Conservation (phyloP, 805 yeast genomes). For the Teunomyces gatunensis region DNA sequence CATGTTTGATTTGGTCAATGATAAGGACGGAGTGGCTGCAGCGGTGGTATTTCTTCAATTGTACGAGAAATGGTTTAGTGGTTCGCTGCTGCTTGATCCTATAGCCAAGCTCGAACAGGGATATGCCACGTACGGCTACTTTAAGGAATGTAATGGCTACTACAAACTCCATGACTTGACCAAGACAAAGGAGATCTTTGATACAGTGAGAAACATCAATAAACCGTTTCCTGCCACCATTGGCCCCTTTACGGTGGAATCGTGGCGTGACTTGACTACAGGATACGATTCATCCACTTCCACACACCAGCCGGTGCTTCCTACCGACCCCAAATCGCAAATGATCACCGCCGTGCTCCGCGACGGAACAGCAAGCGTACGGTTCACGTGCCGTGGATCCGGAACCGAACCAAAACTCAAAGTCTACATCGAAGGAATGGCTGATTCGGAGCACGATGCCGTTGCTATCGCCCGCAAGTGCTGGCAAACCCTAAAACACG, state of each 20-base stretch:
- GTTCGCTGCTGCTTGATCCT: conserved; percentile 27
- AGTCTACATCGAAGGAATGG: conserved; percentile 80
- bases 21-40: conserved; percentile 91
- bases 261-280: conserved; percentile 80
- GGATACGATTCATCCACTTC: conserved; percentile 75
- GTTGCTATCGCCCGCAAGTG: conserved; percentile 52
- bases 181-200: conserved; percentile 55
- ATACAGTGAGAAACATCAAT: conserved; percentile 39
- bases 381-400: conserved; percentile 88
- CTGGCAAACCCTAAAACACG: conserved; percentile 57
- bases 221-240: conserved; percentile 44
- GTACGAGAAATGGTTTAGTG: conserved; percentile 48
- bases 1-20: conserved; percentile 82
- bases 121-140: conserved; percentile 69
- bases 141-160: conserved; percentile 84
- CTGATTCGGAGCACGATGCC: conserved; percentile 48
- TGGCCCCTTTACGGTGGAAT: conserved; percentile 55
- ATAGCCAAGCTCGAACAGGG: conserved; percentile 56
- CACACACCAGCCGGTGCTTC: conserved; percentile 60
- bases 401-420: conserved; percentile 97
- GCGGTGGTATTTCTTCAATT: conserved; percentile 72
- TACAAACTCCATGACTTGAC: conserved; percentile 59
- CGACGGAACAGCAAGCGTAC: conserved; percentile 31
- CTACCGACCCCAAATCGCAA: conserved; percentile 70
- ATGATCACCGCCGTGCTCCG: conserved; percentile 72